Evolutionary conservation across 2,329 filamentous ascomycete species (phyloP), one percentile per base, ranked within the genome.

Genomic region (Magnaporthiopsis incrustans): DNA sequence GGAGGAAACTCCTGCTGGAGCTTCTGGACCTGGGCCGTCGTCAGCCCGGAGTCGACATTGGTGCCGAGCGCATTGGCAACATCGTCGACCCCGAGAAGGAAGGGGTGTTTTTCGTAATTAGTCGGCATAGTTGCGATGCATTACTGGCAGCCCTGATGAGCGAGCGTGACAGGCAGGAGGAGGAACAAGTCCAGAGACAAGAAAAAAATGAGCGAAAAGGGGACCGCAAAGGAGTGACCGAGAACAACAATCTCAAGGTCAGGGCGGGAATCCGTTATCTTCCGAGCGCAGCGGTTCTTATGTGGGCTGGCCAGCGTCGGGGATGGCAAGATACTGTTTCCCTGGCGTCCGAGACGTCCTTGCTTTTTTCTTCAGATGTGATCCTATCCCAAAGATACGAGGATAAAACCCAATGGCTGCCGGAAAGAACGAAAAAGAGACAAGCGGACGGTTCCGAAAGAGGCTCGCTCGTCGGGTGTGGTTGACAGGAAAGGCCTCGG

Each of bases 21-120:
- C 64, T 84, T 75, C 62, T 79, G 73, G 27, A 89, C 88, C 70
- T 89, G 83, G 11, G 77, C 73, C 22, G 82, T 80, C 12, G 81
- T 85, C 58, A 93, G 78, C 56, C 90, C 90, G 72, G 83, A 86
- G 66, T 91, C 88, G 63, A 86, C 72, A 71, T 89, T 81, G 63
- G 88, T 88, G 50, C 80, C 78, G 63, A 90, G 81, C 66, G 85
- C 81, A 63, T 82, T 77, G 33, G 84, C 85, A 66, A 90, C 88
- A 74, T 89, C 82, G 67, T 84, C 77, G 69, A 83, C 79, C 27
- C 82, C 73, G 61, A 91, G 81, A 65, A 87, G 81, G 71, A 86
- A 88, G 33, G 85, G 84, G 70, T 86, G 85, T 63, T 78, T 79
- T 64, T 80, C 74, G 67, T 81, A 84, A 64, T 78, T 77, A 68